Evolutionary conservation across 2,329 filamentous ascomycete species (phyloP).

Genomic region (Monilinia laxa): DNA sequence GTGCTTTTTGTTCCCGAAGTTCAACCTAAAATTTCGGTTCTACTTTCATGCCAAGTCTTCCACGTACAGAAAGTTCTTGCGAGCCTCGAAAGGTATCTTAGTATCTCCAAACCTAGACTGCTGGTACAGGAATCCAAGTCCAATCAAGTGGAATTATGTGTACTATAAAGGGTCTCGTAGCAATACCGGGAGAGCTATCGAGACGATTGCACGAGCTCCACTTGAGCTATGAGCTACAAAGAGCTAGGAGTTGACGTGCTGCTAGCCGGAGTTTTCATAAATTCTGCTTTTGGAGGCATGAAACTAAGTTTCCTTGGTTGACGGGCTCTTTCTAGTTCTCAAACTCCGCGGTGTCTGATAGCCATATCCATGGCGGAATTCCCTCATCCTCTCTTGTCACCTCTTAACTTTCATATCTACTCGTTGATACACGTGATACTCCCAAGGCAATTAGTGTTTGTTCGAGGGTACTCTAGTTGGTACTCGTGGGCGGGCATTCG

Average conservation of each 20-base stretch:
- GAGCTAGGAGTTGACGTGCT: not conserved
- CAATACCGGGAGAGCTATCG: not conserved
- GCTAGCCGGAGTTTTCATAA: not conserved
- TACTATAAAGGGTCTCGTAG: not conserved
- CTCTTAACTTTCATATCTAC: no score
- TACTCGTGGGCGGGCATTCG: no score
- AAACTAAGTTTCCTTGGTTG: not conserved
- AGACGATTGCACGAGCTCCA: not conserved
- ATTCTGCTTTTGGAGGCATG: not conserved
- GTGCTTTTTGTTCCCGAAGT: not conserved
- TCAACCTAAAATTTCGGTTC: slow-evolving; percentile 7
- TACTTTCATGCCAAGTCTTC: slow-evolving; percentile 6
- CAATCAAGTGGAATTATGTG: not conserved
- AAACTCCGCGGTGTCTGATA: not conserved
- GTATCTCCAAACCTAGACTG: not conserved
- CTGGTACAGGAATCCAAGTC: not conserved
- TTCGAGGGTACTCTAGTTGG: no score
- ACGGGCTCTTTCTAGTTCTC: not conserved
- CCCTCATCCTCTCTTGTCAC: no score
- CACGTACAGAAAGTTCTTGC: slow-evolving; percentile 10
- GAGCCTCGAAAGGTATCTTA: not conserved
- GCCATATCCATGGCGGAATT: not conserved
- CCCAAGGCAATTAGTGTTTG: no score
- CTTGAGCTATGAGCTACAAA: not conserved
- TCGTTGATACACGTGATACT: no score